A percentile compares a stretch with the other conserved stretches of the same genome.
phyloP scores from a whole-genome alignment of 306 rosid genomes.

The Comarum palustre region DNA sequence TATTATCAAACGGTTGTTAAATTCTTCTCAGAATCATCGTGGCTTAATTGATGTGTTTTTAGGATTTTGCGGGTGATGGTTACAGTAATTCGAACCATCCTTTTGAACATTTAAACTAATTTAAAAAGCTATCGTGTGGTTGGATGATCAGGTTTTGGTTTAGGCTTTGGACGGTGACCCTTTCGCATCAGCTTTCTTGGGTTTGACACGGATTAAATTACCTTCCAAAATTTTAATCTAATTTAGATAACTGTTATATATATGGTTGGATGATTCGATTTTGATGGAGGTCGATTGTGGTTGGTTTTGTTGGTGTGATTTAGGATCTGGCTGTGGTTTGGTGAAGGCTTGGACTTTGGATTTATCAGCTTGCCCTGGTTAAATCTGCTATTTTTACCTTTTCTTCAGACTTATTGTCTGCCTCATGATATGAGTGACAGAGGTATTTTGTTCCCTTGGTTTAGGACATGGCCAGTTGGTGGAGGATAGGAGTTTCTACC shows the following conservation, averaged over 20 bases:
- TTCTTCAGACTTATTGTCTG: neutral
- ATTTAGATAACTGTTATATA: too few species aligned
- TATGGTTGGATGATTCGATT: neutral
- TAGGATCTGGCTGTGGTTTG: neutral
- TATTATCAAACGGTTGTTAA: neutral
- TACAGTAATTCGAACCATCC: neutral
- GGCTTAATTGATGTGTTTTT: neutral
- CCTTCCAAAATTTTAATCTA: neutral
- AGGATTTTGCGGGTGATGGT: neutral
- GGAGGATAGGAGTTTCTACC: neutral
- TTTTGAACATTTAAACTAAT: too few species aligned
- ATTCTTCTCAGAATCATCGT: neutral
- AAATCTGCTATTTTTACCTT: neutral
- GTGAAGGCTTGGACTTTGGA: neutral
- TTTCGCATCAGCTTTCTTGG: too few species aligned
- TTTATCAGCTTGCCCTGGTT: neutral
- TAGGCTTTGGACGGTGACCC: neutral
- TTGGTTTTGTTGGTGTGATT: neutral
- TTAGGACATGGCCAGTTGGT: neutral
- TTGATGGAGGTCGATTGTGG: neutral
- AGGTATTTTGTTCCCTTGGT: neutral
- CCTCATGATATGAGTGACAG: neutral
- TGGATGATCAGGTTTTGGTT: neutral
- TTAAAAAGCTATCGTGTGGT: neutral
- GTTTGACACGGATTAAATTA: neutral